Conservation (phyloP, 2,329 filamentous ascomycete genomes). For the Talaromyces atroroseus region DNA sequence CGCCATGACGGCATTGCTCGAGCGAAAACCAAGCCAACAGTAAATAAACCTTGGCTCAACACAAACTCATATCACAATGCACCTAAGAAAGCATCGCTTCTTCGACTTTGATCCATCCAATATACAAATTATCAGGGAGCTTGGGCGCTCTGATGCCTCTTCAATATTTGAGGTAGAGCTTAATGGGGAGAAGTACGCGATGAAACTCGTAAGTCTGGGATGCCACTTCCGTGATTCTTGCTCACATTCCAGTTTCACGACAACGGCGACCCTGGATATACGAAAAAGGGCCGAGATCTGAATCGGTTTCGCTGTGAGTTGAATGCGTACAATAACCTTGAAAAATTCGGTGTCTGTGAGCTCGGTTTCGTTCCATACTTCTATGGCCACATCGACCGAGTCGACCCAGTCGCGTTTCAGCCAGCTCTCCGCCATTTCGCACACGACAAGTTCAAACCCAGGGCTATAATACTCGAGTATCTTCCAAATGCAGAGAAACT, state of each 20-base stretch:
- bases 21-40: too few species aligned
- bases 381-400: slow-evolving; percentile 20
- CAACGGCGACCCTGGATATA: slow-evolving; percentile 22
- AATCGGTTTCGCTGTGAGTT: slow-evolving; percentile 22
- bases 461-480: slow-evolving; percentile 16
- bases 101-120: too few species aligned
- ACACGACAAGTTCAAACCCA: slow-evolving; percentile 14
- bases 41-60: too few species aligned
- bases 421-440: slow-evolving; percentile 18
- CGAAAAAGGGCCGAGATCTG: slow-evolving; percentile 20
- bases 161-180: slow-evolving; percentile 17
- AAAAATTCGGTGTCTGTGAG: slow-evolving; percentile 16
- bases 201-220: slow-evolving; percentile 16
- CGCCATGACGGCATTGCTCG: too few species aligned
- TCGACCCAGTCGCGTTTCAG: slow-evolving; percentile 17
- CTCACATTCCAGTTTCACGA: slow-evolving; percentile 17
- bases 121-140: too few species aligned
- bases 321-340: slow-evolving; percentile 19
- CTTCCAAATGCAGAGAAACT: slow-evolving; percentile 15
- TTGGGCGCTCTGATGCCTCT: too few species aligned
- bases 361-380: slow-evolving; percentile 20
- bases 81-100: too few species aligned
- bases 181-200: slow-evolving; percentile 14
- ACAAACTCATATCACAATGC: too few species aligned
- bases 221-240: too few species aligned